Percentiles rank a stretch among this genome's conserved stretches.
Evolutionary conservation across 2,329 filamentous ascomycete genomes (phyloP).

Genomic region (Colletotrichum noveboracense): DNA sequence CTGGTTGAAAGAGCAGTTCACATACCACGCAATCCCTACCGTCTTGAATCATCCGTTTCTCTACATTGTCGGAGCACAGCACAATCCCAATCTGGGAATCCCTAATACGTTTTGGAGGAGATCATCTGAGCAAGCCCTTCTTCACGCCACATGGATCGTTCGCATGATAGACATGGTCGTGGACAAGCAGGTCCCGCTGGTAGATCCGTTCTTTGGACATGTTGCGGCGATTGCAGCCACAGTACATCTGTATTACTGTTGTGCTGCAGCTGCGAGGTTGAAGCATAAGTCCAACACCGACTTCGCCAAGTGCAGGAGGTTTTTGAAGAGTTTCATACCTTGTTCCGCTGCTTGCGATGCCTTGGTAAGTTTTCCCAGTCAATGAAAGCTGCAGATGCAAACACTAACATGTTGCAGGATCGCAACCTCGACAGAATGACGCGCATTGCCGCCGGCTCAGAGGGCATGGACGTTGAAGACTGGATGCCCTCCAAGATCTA

Average conservation of each 20-base stretch:
- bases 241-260: conserved; percentile 59
- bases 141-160: conserved; percentile 60
- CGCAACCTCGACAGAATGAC: conserved; percentile 53
- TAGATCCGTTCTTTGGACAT: conserved; percentile 58
- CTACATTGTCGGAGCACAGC: conserved; percentile 56
- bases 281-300: conserved; percentile 58
- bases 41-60: conserved; percentile 59
- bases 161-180: conserved; percentile 59
- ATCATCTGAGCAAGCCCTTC: conserved; percentile 54
- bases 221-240: conserved; percentile 57
- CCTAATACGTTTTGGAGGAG: conserved; percentile 60
- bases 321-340: conserved; percentile 52
- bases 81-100: conserved; percentile 55
- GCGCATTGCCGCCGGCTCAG: conserved; percentile 52
- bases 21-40: conserved; percentile 55
- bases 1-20: conserved; percentile 59
- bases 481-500: conserved; percentile 59
- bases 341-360: conserved; percentile 50
- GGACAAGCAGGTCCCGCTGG: conserved; percentile 52
- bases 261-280: conserved; percentile 50
- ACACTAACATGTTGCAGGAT: conserved; percentile 37
- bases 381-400: background rate
- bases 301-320: conserved; percentile 54
- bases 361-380: conserved; percentile 40
- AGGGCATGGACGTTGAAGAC: conserved; percentile 52